Conservation (phyloP, 306 rosid genomes). For the Boehmeria nivea region DNA sequence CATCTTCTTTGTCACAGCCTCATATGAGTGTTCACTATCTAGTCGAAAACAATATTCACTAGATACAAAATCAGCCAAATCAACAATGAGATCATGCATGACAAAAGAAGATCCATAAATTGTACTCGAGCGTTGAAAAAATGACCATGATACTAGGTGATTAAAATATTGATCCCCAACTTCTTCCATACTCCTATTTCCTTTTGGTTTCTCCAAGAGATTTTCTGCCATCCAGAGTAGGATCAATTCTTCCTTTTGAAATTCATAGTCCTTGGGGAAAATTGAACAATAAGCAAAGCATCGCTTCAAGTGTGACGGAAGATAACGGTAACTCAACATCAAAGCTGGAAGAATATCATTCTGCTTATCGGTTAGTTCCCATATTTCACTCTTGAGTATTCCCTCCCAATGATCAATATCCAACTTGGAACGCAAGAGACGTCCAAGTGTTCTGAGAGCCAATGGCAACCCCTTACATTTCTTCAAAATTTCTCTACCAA, state of each 20-base stretch:
- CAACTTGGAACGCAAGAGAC: slow-evolving; percentile 1
- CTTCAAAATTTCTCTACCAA: slow-evolving; percentile 1
- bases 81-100: slow-evolving; percentile 14
- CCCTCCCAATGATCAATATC: neutral
- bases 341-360: slow-evolving; percentile 1
- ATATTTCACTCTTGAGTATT: neutral
- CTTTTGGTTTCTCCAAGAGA: neutral
- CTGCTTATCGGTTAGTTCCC: neutral
- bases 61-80: neutral
- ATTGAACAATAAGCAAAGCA: slow-evolving; percentile 14
- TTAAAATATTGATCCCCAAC: neutral
- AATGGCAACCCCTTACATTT: slow-evolving; percentile 14
- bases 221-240: slow-evolving; percentile 16
- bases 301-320: slow-evolving; percentile 3
- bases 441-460: slow-evolving; percentile 16
- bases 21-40: neutral
- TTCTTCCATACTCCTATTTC: neutral
- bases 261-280: slow-evolving; percentile 3
- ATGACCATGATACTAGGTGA: neutral
- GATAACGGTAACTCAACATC: slow-evolving; percentile 8
- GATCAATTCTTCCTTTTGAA: slow-evolving; percentile 1
- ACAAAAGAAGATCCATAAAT: neutral
- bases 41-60: neutral
- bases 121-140: neutral
- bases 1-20: neutral